Conservation (phyloP, 768 basidiomycete genomes). For the Krasilnikovozyma curviuscula region DNA sequence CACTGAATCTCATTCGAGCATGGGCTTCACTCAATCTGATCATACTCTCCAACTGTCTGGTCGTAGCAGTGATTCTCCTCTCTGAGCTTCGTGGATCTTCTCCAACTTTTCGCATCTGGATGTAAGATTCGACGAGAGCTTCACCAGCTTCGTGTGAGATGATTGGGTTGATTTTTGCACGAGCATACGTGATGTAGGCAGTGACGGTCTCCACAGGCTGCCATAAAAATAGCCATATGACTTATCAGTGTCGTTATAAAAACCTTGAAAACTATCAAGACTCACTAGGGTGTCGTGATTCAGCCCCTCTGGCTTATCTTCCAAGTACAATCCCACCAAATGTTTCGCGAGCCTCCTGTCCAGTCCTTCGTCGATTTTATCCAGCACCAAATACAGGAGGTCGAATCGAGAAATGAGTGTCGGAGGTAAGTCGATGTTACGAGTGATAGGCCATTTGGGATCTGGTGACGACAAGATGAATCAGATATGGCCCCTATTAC, state of each 20-base stretch:
- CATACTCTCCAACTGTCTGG: conserved; percentile 89
- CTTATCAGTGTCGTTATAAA: not conserved
- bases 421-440: conserved; percentile 92
- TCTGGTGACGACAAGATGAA: conserved; percentile 21
- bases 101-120: conserved; percentile 81
- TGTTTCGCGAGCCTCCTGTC: conserved; percentile 81
- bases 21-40: conserved; percentile 92
- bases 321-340: conserved; percentile 79
- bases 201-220: conserved; percentile 80
- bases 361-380: conserved; percentile 71
- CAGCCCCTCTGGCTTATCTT: conserved; percentile 55
- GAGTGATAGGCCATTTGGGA: conserved; percentile 70
- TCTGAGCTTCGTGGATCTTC: conserved; percentile 68
- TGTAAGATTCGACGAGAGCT: conserved; percentile 74
- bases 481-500: not conserved
- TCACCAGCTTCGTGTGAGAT: conserved; percentile 68
- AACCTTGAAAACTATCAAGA: conserved; percentile 6
- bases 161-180: conserved; percentile 61
- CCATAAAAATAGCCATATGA: not conserved
- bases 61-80: conserved; percentile 92
- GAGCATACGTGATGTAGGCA: conserved; percentile 84
- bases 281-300: conserved; percentile 58
- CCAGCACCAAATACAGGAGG: conserved; percentile 81
- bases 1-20: conserved; percentile 82
- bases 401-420: conserved; percentile 97